Conservation (phyloP, 2,329 filamentous ascomycete species). For the Pyricularia sp. region DNA sequence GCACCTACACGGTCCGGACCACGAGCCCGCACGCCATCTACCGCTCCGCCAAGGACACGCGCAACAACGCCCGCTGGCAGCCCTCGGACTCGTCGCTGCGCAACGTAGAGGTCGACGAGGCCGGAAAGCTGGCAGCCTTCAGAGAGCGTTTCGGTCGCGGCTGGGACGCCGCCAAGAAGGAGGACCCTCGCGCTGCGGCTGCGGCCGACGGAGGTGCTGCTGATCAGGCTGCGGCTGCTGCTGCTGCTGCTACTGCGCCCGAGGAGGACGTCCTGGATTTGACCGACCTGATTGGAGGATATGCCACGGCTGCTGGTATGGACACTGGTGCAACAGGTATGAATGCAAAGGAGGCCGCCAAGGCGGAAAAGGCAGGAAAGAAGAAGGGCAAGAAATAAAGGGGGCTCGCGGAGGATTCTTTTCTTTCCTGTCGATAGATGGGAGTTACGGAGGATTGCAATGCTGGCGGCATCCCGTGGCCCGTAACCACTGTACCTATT, state of each 20-base stretch:
- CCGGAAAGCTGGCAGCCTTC: constrained; percentile 78
- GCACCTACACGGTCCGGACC: constrained; percentile 67
- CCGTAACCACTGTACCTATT: neutral
- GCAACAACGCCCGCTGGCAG: constrained; percentile 87
- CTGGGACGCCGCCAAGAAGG: constrained; percentile 51
- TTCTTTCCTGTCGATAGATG: neutral
- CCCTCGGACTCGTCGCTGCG: constrained; percentile 66
- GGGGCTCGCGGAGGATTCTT: neutral
- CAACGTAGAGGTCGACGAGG: constrained; percentile 91
- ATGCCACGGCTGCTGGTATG: constrained; percentile 26
- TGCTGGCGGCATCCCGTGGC: neutral
- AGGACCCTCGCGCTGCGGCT: constrained; percentile 4
- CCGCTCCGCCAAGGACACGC: constrained; percentile 61
- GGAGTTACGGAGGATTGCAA: neutral
- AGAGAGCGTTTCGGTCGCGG: constrained; percentile 68
- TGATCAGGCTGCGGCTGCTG: neutral
- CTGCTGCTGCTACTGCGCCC: constrained; percentile 10
- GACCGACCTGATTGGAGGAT: constrained; percentile 39
- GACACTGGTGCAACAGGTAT: constrained; percentile 20
- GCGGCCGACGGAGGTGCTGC: constrained; percentile 6
- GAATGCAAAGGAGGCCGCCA: constrained; percentile 26
- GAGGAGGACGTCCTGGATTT: constrained; percentile 19
- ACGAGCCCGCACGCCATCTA: constrained; percentile 54
- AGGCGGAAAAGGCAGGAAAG: constrained; percentile 21
- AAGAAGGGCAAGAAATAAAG: constrained; percentile 29